Percentiles rank a stretch among this genome's conserved stretches.
phyloP scores from a whole-genome alignment of 768 basidiomycete species.

The Russula dissimulans region DNA sequence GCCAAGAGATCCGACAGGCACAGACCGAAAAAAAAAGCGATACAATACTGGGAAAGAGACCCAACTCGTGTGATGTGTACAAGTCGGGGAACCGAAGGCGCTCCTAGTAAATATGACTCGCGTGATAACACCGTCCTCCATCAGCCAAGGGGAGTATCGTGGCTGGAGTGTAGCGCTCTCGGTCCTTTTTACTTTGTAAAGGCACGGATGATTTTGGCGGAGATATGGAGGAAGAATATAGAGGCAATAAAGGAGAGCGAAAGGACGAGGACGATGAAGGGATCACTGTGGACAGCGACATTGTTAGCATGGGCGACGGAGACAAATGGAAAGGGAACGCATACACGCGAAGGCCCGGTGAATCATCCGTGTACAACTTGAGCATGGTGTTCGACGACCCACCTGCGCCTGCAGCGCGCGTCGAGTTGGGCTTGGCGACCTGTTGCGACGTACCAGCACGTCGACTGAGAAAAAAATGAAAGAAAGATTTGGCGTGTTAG shows the following conservation, averaged over 20 bases:
- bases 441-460: constrained; percentile 54
- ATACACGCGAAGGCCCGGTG: constrained; percentile 92
- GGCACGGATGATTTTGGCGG: constrained; percentile 85
- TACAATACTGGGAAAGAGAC: not conserved
- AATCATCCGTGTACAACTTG: constrained; percentile 97
- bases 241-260: constrained; percentile 96
- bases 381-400: constrained; percentile 98
- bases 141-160: not conserved
- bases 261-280: constrained; percentile 92
- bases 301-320: not conserved
- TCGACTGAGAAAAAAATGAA: constrained; percentile 38
- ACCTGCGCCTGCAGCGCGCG: constrained; percentile 88
- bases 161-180: not conserved
- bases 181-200: constrained; percentile 40
- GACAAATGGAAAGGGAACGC: constrained; percentile 29
- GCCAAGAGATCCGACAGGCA: not conserved
- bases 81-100: not conserved
- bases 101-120: not conserved
- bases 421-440: constrained; percentile 70
- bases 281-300: constrained; percentile 51
- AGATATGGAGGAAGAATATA: constrained; percentile 98
- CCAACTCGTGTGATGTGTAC: constrained; percentile 1
- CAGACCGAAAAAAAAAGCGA: not conserved
- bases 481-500: not conserved
- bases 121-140: not conserved